A percentile compares a stretch with the other conserved stretches of the same genome.
Evolutionary conservation across 2,329 filamentous ascomycete species (phyloP).

Genomic region (Colletotrichum cuscutae): DNA sequence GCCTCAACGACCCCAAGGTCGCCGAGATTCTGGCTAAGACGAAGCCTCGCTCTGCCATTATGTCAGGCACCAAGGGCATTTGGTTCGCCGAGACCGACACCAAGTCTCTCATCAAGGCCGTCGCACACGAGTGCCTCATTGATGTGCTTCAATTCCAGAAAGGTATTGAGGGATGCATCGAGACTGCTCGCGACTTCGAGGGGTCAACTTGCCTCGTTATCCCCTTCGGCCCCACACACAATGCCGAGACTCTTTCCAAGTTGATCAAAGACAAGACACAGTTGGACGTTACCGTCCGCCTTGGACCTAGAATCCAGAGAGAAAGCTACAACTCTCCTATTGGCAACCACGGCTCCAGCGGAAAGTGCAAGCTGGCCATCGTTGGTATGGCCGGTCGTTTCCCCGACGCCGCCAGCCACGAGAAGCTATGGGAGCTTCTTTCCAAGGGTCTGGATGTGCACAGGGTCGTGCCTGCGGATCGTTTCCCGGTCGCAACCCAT

Average conservation of each 20-base stretch:
- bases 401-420: conserved; percentile 51
- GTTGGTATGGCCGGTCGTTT: conserved; percentile 69
- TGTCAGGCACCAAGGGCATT: conserved; percentile 61
- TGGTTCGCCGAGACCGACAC: conserved; percentile 54
- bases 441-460: conserved; percentile 74
- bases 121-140: conserved; percentile 61
- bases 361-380: conserved; percentile 80
- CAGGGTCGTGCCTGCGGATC: conserved; percentile 64
- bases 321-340: conserved; percentile 48
- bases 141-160: conserved; percentile 59
- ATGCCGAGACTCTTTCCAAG: conserved; percentile 56
- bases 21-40: conserved; percentile 51
- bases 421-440: conserved; percentile 64
- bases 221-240: conserved; percentile 61
- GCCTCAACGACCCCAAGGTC: conserved; percentile 52
- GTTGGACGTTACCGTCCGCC: conserved; percentile 54
- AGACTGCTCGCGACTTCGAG: conserved; percentile 51
- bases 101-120: conserved; percentile 51
- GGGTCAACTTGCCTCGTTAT: conserved; percentile 56
- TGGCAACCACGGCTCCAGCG: conserved; percentile 58
- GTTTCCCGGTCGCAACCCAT: conserved; percentile 71
- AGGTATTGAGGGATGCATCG: conserved; percentile 58
- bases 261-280: conserved; percentile 54
- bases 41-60: conserved; percentile 57
- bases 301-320: conserved; percentile 46